Conservation (phyloP, 228 moss, liverwort and hornwort species). For the Sphagnum fallax region DNA sequence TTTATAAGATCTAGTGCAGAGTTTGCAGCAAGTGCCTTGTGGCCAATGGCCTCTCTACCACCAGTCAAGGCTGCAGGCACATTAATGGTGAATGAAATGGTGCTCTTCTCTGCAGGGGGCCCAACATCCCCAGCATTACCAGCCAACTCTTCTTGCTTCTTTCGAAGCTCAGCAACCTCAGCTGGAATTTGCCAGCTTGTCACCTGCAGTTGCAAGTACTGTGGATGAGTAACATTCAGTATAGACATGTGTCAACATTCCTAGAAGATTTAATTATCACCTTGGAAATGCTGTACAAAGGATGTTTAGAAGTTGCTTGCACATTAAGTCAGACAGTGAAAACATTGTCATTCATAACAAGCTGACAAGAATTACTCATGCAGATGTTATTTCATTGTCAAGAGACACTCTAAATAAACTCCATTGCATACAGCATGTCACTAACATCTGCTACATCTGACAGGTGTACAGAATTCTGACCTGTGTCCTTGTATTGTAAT, state of each 20-base stretch:
- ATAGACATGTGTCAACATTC: background rate
- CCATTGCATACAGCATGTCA: no score
- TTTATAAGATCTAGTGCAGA: slow-evolving; percentile 87
- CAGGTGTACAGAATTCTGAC: slow-evolving; percentile 11
- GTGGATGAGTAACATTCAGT: no score
- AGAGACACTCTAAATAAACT: background rate
- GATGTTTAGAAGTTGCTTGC: background rate
- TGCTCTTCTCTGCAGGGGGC: slow-evolving; percentile 54
- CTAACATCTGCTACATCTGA: no score
- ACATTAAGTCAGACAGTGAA: no score
- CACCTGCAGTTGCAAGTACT: slow-evolving; percentile 26
- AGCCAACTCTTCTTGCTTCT: slow-evolving; percentile 50
- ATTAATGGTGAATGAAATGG: slow-evolving; percentile 68
- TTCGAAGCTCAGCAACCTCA: slow-evolving; percentile 59
- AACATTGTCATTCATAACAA: no score
- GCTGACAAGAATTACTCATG: background rate
- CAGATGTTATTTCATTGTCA: background rate
- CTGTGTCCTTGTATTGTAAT: slow-evolving; percentile 84
- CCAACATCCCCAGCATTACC: slow-evolving; percentile 40
- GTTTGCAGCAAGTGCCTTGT: slow-evolving; percentile 46
- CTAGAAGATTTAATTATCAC: no score
- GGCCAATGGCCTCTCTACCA: slow-evolving; percentile 68
- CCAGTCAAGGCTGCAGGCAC: slow-evolving; percentile 71
- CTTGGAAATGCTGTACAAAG: no score
- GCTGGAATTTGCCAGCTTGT: slow-evolving; percentile 83